Conservation (phyloP, 768 basidiomycete species). For the Sarcodon aspratus region DNA sequence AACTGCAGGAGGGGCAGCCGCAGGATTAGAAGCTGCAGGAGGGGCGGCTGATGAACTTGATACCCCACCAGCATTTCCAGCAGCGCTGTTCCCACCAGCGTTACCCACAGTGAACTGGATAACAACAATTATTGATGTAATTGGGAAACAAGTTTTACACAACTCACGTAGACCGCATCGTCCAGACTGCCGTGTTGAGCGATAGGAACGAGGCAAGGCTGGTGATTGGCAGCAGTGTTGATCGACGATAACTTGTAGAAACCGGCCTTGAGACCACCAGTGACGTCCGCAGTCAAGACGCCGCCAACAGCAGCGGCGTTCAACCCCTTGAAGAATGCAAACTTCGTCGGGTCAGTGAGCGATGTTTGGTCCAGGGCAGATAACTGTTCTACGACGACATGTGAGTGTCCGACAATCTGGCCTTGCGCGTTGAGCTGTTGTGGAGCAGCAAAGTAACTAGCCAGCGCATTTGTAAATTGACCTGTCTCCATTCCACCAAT, state of each 20-base stretch:
- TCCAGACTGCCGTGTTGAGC: conserved; percentile 32
- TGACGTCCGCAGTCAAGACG: conserved; percentile 23
- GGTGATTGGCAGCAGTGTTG: conserved; percentile 34
- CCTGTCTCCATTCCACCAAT: conserved; percentile 38
- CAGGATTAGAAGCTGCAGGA: too few species aligned
- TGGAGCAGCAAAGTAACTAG: conserved; percentile 46
- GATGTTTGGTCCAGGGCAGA: conserved; percentile 33
- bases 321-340: conserved; percentile 50
- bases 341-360: conserved; percentile 34
- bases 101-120: conserved; percentile 6
- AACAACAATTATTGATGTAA: background rate
- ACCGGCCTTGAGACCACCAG: conserved; percentile 31
- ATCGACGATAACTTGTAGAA: conserved; percentile 30
- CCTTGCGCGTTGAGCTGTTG: conserved; percentile 25
- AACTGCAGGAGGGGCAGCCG: too few species aligned
- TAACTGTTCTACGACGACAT: conserved; percentile 48
- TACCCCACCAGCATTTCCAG: too few species aligned
- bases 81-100: background rate
- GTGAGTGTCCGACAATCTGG: conserved; percentile 47
- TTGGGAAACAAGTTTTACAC: background rate
- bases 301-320: conserved; percentile 37
- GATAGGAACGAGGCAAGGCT: conserved; percentile 24
- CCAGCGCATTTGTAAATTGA: conserved; percentile 42
- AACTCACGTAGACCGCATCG: conserved; percentile 27
- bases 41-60: too few species aligned